Conservation (phyloP, 768 basidiomycete species). For the Tricholoma sp. region DNA sequence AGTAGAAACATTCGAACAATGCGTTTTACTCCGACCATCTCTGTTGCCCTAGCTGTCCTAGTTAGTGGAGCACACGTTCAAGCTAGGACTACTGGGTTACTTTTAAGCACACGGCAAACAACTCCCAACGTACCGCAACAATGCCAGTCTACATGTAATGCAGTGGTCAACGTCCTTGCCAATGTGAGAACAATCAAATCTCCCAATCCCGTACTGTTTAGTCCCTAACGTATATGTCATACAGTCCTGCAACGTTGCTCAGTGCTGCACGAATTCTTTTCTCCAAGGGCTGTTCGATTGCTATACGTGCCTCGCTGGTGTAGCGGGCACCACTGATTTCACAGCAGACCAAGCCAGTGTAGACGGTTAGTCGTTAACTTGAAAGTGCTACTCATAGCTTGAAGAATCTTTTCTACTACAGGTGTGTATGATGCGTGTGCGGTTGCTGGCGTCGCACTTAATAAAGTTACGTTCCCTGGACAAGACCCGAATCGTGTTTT, state of each 20-base stretch:
- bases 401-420: not conserved
- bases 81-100: not conserved
- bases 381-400: not conserved
- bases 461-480: slow-evolving; percentile 26
- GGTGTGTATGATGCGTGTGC: slow-evolving; percentile 13
- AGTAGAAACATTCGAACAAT: slow-evolving; percentile 1
- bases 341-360: not conserved
- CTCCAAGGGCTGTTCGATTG: slow-evolving; percentile 37
- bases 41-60: not conserved
- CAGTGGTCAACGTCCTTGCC: slow-evolving; percentile 17
- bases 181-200: slow-evolving; percentile 11
- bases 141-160: slow-evolving; percentile 27
- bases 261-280: slow-evolving; percentile 37
- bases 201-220: not conserved
- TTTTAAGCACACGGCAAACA: slow-evolving; percentile 17
- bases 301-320: slow-evolving; percentile 30
- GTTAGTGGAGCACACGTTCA: not conserved
- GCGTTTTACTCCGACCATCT: not conserved
- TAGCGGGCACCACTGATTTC: not conserved
- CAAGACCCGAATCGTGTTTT: slow-evolving; percentile 25
- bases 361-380: not conserved
- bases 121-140: slow-evolving; percentile 20
- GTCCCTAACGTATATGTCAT: not conserved
- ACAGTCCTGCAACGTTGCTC: slow-evolving; percentile 21
- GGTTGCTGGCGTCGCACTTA: slow-evolving; percentile 14